Evolutionary conservation across 2,329 filamentous ascomycete genomes (phyloP).

Genomic region (Stachybotrys chlorohalonatus): DNA sequence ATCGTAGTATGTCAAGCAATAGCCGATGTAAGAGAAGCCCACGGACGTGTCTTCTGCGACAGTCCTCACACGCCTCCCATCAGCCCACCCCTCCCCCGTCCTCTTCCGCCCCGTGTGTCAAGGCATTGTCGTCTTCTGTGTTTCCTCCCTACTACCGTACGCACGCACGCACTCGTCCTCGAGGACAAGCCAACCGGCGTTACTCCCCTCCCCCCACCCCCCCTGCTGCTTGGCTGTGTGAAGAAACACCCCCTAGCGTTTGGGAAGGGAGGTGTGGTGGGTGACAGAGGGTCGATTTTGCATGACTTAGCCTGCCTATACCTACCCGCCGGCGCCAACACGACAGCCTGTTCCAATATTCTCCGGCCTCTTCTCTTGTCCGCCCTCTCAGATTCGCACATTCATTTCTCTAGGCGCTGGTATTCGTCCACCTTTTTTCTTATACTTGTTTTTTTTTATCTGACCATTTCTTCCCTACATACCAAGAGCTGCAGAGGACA

Average conservation of each 20-base stretch:
- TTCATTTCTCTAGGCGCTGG: conserved; percentile 14
- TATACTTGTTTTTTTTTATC: neutral
- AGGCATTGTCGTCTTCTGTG: neutral
- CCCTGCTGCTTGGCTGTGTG: neutral
- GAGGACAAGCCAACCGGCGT: neutral
- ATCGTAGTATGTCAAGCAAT: neutral
- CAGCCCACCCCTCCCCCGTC: neutral
- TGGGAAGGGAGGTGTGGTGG: neutral
- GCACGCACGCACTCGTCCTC: neutral
- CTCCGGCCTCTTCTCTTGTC: neutral
- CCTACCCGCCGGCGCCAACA: neutral
- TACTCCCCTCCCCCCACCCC: neutral
- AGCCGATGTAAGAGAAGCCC: neutral
- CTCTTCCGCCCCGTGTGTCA: neutral
- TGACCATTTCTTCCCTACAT: neutral
- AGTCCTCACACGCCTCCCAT: neutral
- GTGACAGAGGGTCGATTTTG: neutral
- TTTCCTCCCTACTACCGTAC: neutral
- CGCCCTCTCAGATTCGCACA: neutral
- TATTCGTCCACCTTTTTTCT: conserved; percentile 5
- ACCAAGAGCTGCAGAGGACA: neutral
- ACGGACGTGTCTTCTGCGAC: neutral
- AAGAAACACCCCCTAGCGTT: neutral
- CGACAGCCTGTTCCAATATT: neutral
- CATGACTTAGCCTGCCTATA: neutral